phyloP scores from a whole-genome alignment of 2,329 filamentous ascomycete species.

The Knoxdaviesia proteae region DNA sequence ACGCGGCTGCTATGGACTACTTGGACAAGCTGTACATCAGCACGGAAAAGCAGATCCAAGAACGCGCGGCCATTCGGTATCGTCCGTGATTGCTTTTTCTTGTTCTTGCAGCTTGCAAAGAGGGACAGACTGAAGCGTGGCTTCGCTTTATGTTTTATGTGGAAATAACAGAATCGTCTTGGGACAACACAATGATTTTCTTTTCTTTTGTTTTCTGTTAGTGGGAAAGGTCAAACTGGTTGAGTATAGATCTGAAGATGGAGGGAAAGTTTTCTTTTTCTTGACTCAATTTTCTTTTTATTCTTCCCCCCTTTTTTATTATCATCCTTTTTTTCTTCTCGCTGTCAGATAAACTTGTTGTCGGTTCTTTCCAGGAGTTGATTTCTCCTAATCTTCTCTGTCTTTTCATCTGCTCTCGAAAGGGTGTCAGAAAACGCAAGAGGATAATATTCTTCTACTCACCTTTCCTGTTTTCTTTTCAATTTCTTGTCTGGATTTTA shows the following conservation, averaged over 20 bases:
- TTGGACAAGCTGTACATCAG: slow-evolving; percentile 64
- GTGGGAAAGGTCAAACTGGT: neutral
- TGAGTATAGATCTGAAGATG: too few relatives aligned
- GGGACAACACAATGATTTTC: neutral
- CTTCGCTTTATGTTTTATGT: neutral
- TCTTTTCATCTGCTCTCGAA: too few relatives aligned
- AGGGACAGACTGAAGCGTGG: neutral
- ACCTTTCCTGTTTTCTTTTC: too few relatives aligned
- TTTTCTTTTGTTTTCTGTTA: neutral
- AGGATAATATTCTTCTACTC: too few relatives aligned
- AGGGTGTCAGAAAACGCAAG: too few relatives aligned
- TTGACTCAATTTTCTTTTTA: slow-evolving; percentile 3
- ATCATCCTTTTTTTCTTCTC: slow-evolving; percentile 1
- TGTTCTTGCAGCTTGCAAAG: neutral
- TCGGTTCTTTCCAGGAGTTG: too few relatives aligned
- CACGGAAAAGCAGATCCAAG: slow-evolving; percentile 60
- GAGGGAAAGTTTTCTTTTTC: neutral
- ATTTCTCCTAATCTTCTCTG: too few relatives aligned
- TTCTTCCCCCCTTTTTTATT: neutral
- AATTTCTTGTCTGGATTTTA: too few relatives aligned
- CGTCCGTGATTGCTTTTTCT: slow-evolving; percentile 10
- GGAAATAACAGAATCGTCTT: neutral
- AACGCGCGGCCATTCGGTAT: slow-evolving; percentile 29
- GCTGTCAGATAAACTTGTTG: neutral
- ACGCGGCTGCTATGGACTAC: slow-evolving; percentile 65